phyloP scores from a whole-genome alignment of 805 yeast species.

The Wickerhamiella sorbophila region DNA sequence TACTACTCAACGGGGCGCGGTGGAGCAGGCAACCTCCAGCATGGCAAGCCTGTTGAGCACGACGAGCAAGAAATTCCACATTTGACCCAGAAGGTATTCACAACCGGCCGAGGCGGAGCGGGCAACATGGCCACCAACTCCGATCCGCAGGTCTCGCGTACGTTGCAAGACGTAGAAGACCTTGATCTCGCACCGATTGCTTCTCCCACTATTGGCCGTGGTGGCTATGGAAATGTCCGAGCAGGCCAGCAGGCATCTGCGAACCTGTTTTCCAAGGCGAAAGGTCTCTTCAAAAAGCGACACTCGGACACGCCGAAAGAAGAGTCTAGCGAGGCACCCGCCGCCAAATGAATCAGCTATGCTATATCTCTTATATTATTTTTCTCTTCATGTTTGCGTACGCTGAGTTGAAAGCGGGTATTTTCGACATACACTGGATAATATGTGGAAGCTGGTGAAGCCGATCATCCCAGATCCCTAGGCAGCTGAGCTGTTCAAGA shows the following conservation, averaged over 20 bases:
- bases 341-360: too few relatives aligned
- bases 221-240: conserved; percentile 50
- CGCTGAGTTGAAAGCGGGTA: too few relatives aligned
- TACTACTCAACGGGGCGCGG: conserved; percentile 61
- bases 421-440: too few relatives aligned
- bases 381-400: too few relatives aligned
- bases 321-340: too few relatives aligned
- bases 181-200: conserved; percentile 28
- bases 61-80: conserved; percentile 43
- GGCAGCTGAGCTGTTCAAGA: too few relatives aligned
- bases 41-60: conserved; percentile 32
- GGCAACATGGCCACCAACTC: conserved; percentile 59
- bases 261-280: conserved; percentile 33
- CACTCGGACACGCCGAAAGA: too few relatives aligned
- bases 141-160: conserved; percentile 39
- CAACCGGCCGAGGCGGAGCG: conserved; percentile 69
- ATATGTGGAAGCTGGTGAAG: too few relatives aligned
- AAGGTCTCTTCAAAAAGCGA: conserved; percentile 26
- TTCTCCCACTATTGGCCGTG: conserved; percentile 38
- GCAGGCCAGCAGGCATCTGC: conserved; percentile 23
- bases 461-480: too few relatives aligned
- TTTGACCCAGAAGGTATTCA: conserved; percentile 33
- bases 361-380: too few relatives aligned
- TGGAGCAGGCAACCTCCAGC: conserved; percentile 58
- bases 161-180: conserved; percentile 51